Conservation (phyloP, 805 yeast genomes). For the Clavispora asparagi region DNA sequence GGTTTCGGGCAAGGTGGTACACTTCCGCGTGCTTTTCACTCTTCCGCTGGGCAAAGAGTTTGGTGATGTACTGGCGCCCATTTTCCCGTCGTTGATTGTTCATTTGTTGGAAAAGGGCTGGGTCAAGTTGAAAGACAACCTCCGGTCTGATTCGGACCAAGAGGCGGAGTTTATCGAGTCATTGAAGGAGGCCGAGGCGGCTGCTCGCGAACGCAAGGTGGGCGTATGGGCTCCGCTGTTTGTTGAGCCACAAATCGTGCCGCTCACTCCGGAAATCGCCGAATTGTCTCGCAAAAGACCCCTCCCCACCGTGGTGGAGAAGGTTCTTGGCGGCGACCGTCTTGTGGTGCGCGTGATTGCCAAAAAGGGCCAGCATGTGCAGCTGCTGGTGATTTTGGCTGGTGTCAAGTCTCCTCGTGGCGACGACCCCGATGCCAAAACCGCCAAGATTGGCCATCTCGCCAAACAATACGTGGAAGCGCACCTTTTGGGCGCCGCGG, state of each 20-base stretch:
- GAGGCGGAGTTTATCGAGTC: slow-evolving; percentile 37
- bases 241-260: slow-evolving; percentile 16
- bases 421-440: slow-evolving; percentile 36
- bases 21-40: slow-evolving; percentile 53
- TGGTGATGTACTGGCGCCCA: slow-evolving; percentile 66
- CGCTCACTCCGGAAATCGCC: slow-evolving; percentile 27
- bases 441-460: slow-evolving; percentile 46
- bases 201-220: slow-evolving; percentile 44
- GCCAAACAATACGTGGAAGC: slow-evolving; percentile 61
- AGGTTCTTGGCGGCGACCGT: slow-evolving; percentile 75
- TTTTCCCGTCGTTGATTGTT: slow-evolving; percentile 54
- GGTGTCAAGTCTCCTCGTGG: slow-evolving; percentile 74
- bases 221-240: slow-evolving; percentile 50
- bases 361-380: slow-evolving; percentile 46
- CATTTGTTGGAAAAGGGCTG: slow-evolving; percentile 53
- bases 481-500: slow-evolving; percentile 54
- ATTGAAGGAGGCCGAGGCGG: slow-evolving; percentile 39
- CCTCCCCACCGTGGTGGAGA: slow-evolving; percentile 61
- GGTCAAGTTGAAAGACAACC: slow-evolving; percentile 57
- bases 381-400: slow-evolving; percentile 60
- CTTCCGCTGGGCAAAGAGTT: slow-evolving; percentile 56
- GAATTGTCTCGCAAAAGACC: slow-evolving; percentile 36
- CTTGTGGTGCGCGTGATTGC: slow-evolving; percentile 55
- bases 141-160: slow-evolving; percentile 27
- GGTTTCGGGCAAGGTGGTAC: slow-evolving; percentile 60